Conservation (phyloP, 768 basidiomycete genomes). For the Lanmaoa pseudosensibilis region DNA sequence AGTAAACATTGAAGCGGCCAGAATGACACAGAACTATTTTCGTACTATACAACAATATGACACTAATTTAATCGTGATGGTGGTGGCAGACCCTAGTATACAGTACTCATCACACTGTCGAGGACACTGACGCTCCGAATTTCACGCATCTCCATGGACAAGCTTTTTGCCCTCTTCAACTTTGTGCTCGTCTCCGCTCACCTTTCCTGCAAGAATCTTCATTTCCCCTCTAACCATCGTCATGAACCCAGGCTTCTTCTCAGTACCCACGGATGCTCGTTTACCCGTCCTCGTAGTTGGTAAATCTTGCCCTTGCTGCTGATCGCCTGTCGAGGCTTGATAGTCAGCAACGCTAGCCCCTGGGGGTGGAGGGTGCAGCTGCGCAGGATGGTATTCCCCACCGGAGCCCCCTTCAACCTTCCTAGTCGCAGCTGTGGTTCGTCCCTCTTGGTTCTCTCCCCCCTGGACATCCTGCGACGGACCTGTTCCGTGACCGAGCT, state of each 20-base stretch:
- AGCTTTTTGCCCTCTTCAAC: slow-evolving; percentile 31
- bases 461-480: neutral
- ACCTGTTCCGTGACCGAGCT: neutral
- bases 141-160: slow-evolving; percentile 26
- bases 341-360: slow-evolving; percentile 20
- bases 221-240: slow-evolving; percentile 35
- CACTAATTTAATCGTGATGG: neutral
- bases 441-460: slow-evolving; percentile 1
- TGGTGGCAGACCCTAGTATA: neutral
- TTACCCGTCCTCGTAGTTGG: neutral
- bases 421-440: neutral
- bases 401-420: slow-evolving; percentile 7
- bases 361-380: slow-evolving; percentile 28
- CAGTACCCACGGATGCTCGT: neutral
- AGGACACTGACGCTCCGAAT: neutral
- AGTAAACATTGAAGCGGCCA: neutral
- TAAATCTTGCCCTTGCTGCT: neutral
- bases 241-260: slow-evolving; percentile 30
- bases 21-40: neutral
- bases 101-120: neutral
- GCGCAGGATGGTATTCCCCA: slow-evolving; percentile 30
- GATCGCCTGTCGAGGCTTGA: neutral
- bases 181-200: slow-evolving; percentile 30
- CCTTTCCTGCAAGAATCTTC: slow-evolving; percentile 32
- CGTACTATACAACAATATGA: slow-evolving; percentile 11